phyloP scores from a whole-genome alignment of 2,329 filamentous ascomycete genomes.

The Trichoderma sp. region DNA sequence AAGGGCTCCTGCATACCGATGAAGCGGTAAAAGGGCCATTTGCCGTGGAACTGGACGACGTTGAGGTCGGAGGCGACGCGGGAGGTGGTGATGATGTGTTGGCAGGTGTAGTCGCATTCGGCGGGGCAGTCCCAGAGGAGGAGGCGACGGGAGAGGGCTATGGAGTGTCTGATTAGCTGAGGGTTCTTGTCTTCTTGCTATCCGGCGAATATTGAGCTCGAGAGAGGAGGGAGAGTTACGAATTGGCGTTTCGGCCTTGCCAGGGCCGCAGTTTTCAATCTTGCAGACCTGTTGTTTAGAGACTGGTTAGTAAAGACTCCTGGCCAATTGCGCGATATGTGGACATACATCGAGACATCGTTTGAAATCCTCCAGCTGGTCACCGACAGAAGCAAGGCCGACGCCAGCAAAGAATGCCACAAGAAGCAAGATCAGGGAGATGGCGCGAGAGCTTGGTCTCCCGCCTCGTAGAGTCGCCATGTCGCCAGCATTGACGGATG shows the following conservation, averaged over 20 bases:
- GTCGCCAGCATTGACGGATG: conserved; percentile 36
- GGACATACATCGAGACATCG: conserved; percentile 75
- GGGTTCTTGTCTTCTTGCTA: neutral
- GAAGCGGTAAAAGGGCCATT: conserved; percentile 95
- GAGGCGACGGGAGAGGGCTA: conserved; percentile 82
- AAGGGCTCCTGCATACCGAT: conserved; percentile 94
- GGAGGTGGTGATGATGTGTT: conserved; percentile 81
- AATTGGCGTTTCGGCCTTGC: conserved; percentile 63
- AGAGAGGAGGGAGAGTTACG: conserved; percentile 51
- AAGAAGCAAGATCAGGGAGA: conserved; percentile 42
- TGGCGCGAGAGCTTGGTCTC: conserved; percentile 40
- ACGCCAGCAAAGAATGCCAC: conserved; percentile 47
- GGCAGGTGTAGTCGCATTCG: conserved; percentile 98
- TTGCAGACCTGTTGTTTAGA: conserved; percentile 69
- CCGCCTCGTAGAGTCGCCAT: conserved; percentile 41
- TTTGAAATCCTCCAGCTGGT: conserved; percentile 83
- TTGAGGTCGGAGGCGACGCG: conserved; percentile 69
- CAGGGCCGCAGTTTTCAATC: conserved; percentile 74
- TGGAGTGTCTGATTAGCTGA: neutral
- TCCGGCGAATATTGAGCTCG: neutral
- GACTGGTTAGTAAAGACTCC: neutral
- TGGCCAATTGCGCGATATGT: neutral
- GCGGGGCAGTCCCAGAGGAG: conserved; percentile 89
- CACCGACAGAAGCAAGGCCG: conserved; percentile 76
- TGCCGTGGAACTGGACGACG: conserved; percentile 93